Percentiles rank a stretch among this genome's conserved stretches.
Evolutionary conservation across 371 early-diverging fungal species (phyloP).

Genomic region (Syncephalastrum contaminatum): DNA sequence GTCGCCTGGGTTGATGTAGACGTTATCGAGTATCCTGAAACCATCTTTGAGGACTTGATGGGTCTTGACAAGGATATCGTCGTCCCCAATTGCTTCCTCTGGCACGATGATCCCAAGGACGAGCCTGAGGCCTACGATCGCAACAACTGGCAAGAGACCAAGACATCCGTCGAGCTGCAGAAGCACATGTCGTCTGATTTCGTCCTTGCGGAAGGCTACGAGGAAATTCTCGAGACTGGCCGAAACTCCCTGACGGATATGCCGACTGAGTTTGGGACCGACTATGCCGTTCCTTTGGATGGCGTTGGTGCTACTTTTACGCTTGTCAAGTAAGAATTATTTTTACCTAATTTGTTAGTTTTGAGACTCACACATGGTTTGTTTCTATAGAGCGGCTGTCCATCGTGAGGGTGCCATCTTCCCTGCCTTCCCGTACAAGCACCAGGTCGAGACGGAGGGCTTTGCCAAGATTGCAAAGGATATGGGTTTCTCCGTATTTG

Average conservation of each 20-base stretch:
- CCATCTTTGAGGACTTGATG: constrained; percentile 52
- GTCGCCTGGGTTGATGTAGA: constrained; percentile 57
- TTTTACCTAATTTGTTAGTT: too few species aligned
- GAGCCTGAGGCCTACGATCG: constrained; percentile 49
- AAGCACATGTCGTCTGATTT: constrained; percentile 31
- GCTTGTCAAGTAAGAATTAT: constrained; percentile 19
- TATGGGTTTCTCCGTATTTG: constrained; percentile 51
- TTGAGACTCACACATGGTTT: too few species aligned
- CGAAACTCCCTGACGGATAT: constrained; percentile 42
- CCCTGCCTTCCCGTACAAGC: constrained; percentile 60
- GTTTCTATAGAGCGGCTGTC: constrained; percentile 41
- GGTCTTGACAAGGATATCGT: constrained; percentile 47
- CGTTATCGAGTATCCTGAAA: constrained; percentile 44
- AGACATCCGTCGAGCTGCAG: constrained; percentile 43
- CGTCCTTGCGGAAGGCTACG: constrained; percentile 32
- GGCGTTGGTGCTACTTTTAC: constrained; percentile 31
- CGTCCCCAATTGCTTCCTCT: constrained; percentile 53
- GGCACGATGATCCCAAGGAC: constrained; percentile 11
- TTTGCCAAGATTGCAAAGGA: constrained; percentile 75
- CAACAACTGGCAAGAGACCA: constrained; percentile 67
- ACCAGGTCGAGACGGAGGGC: constrained; percentile 78
- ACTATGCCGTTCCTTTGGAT: constrained; percentile 49
- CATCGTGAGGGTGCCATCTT: constrained; percentile 71
- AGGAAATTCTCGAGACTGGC: constrained; percentile 7
- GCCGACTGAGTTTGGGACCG: constrained; percentile 21